Conservation (phyloP, 176 grass and related monocot species). For the Chrysopogon serrulatus region DNA sequence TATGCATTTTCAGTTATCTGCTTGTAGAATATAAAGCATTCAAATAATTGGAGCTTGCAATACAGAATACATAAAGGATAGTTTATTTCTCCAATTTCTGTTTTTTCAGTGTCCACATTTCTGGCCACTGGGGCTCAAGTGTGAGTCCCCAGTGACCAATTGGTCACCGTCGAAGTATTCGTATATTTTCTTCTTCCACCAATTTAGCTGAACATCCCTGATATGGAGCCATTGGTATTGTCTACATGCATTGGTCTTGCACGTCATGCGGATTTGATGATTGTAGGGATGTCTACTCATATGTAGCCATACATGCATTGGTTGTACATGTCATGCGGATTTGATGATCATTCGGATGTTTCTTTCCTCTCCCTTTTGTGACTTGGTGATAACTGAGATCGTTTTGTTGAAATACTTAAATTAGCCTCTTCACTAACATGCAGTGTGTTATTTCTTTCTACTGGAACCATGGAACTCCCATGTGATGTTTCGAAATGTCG, state of each 20-base stretch:
- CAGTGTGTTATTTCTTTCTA: neutral
- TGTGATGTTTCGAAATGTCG: neutral
- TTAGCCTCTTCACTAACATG: neutral
- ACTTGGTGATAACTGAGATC: neutral
- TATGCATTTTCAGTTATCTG: neutral
- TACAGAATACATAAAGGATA: neutral
- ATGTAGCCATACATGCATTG: neutral
- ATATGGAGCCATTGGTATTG: neutral
- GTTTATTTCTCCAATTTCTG: neutral
- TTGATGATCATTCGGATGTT: neutral
- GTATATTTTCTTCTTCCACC: neutral
- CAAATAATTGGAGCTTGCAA: neutral
- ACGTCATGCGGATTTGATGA: neutral
- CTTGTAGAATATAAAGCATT: neutral
- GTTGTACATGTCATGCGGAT: neutral
- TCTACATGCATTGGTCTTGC: neutral
- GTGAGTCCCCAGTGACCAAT: neutral
- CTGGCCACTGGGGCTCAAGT: neutral
- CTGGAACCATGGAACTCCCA: neutral
- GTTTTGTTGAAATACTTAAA: neutral
- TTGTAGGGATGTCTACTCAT: neutral
- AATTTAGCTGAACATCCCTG: neutral
- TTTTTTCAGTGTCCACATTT: neutral
- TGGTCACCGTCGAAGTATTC: neutral
- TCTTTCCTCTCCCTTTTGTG: neutral